Evolutionary conservation across 2,329 filamentous ascomycete genomes (phyloP), one percentile per base, ranked within the genome.

Genomic region (Fusarium newnesense): DNA sequence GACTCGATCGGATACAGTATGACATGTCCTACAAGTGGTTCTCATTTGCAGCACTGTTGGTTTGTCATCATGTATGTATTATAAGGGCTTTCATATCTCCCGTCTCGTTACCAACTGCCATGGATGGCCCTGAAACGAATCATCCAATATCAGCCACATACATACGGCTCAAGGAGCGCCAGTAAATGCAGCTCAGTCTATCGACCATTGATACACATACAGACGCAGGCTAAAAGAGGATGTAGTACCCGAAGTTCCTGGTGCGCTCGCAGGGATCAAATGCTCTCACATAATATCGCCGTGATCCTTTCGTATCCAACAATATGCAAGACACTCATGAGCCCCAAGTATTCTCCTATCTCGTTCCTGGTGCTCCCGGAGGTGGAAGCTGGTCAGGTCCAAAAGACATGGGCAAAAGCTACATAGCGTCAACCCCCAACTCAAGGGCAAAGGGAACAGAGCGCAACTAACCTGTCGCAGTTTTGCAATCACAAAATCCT

Each of bases 351-450:
- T 24, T 18, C 26, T n/a, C 28, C 57, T 57, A 70, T 40, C 44
- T 44, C 50, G 52, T 52, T 16, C 53, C 58, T 26, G 36, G 37
- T 24, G 70, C 59, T n/a, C 58, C 72, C 60, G 83, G 83, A 9
- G 83, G 80, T 12, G 85, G 85, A 56, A 93, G 83, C 56, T 88
- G 84, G 42, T 90, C 88, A 1, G 91, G 91, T 0, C 91, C 91
- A 81, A 93, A 93, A 1, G 91, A 93, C 76, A 92, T 80, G 4
- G 91, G 91, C 42, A 93, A 84, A 66, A 93, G 83, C 91, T 93
- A 64, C 9, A 58, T 19, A n/a, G 12, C 11, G 21, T 63, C 30
- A 64, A 61, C 28, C 39, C 24, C 36, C 9, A 39, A 19, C 3
- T 21, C 12, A 44, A 11, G 21, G 19, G 16, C 7, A 13, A 24